These are phyloP conservation scores for Thymus quinquecostatus DNA, from an alignment of 257 asterid species.

Conservation along the genomic window DNA sequence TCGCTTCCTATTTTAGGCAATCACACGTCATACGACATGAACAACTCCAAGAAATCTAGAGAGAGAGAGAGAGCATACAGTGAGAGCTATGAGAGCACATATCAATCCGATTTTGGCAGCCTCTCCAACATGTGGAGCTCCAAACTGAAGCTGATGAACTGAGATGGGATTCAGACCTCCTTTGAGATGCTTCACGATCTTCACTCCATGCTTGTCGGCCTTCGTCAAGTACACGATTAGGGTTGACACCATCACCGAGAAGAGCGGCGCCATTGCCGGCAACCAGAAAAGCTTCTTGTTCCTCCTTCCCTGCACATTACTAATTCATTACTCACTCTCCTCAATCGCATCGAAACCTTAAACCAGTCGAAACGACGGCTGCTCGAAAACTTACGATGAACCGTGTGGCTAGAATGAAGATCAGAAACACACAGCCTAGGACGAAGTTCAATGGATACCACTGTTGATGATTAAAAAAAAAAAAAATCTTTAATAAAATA, in stretches of 20 bases:
- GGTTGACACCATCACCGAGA: conserved; percentile 42
- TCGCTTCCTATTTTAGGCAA: conserved; percentile 61
- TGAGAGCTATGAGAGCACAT: conserved; percentile 84
- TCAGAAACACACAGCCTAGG: conserved; percentile 73
- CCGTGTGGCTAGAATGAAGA: conserved; percentile 69
- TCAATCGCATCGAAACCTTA: background rate
- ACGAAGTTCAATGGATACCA: conserved; percentile 80
- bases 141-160: conserved; percentile 60
- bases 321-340: background rate
- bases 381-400: conserved; percentile 54
- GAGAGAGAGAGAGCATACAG: conserved; percentile 43
- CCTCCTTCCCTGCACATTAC: conserved; percentile 37
- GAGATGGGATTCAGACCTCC: conserved; percentile 81
- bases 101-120: conserved; percentile 72
- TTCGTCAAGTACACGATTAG: conserved; percentile 60
- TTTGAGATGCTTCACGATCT: conserved; percentile 77
- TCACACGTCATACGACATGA: too few relatives aligned
- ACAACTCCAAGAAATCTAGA: background rate
- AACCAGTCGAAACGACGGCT: background rate
- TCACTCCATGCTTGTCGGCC: conserved; percentile 75
- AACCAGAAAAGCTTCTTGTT: conserved; percentile 45
- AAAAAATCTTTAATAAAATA: too few relatives aligned
- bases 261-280: conserved; percentile 47
- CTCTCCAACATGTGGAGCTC: conserved; percentile 55
- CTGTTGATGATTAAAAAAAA: conserved; percentile 42